Evolutionary conservation across 768 basidiomycete species (phyloP).

Genomic region (Imleria badia): DNA sequence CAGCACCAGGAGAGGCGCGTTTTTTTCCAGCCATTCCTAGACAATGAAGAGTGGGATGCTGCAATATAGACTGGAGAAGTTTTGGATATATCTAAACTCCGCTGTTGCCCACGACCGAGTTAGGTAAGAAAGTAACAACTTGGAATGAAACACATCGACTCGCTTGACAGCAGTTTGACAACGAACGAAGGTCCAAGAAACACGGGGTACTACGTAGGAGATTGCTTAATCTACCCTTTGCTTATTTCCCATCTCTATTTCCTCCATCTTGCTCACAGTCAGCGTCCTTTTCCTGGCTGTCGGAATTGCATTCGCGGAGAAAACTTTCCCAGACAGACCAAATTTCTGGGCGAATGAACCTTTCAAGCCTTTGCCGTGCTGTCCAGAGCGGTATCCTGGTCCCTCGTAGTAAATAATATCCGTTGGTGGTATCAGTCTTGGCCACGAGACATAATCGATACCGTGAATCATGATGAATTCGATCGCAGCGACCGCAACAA

Average conservation of each 20-base stretch:
- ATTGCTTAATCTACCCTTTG: constrained; percentile 65
- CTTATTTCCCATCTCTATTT: constrained; percentile 81
- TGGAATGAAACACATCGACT: not conserved
- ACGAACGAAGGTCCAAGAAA: too few relatives aligned
- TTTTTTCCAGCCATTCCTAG: constrained; percentile 50
- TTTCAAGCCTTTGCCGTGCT: constrained; percentile 73
- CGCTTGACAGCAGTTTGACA: too few relatives aligned
- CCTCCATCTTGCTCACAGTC: constrained; percentile 48
- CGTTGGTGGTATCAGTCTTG: constrained; percentile 73
- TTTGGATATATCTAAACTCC: constrained; percentile 32
- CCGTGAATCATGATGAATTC: constrained; percentile 82
- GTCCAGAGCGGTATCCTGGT: constrained; percentile 77
- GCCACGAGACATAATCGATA: constrained; percentile 95
- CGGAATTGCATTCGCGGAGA: constrained; percentile 38
- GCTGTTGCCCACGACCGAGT: constrained; percentile 18
- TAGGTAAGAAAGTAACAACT: constrained; percentile 3
- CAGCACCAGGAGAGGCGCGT: constrained; percentile 78
- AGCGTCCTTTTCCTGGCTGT: constrained; percentile 37
- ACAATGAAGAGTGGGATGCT: constrained; percentile 3
- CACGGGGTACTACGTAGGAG: too few relatives aligned
- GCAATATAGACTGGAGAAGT: constrained; percentile 15
- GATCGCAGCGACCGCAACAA: constrained; percentile 58
- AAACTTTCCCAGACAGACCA: constrained; percentile 36
- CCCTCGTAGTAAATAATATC: constrained; percentile 87
- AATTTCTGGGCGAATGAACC: constrained; percentile 34